phyloP scores from a whole-genome alignment of 2,329 filamentous ascomycete species.

The Rugonectria rugulosa region DNA sequence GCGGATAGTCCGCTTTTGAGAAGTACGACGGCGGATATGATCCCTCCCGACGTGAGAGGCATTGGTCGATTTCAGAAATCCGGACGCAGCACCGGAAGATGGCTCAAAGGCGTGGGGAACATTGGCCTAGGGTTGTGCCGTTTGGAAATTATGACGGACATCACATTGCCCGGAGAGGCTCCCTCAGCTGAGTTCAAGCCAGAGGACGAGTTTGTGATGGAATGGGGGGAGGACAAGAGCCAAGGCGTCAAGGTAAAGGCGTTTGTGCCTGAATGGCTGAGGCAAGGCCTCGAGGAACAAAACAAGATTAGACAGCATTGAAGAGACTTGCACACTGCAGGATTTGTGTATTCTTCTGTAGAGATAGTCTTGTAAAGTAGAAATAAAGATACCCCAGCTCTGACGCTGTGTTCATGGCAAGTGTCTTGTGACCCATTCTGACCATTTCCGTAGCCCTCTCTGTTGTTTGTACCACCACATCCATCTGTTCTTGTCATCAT shows the following conservation, averaged over 20 bases:
- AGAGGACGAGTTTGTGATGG: slow-evolving; percentile 68
- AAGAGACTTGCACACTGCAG: slow-evolving; percentile 8
- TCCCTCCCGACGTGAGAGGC: slow-evolving; percentile 55
- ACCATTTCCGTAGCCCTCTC: neutral
- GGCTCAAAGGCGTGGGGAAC: slow-evolving; percentile 81
- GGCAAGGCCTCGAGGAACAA: slow-evolving; percentile 47
- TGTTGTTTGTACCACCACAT: too few species aligned
- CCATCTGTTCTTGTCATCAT: too few species aligned
- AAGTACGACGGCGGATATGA: slow-evolving; percentile 43
- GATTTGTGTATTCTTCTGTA: neutral
- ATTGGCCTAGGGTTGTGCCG: slow-evolving; percentile 87
- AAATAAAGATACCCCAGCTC: slow-evolving; percentile 24
- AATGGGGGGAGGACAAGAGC: slow-evolving; percentile 55
- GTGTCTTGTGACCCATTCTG: too few species aligned
- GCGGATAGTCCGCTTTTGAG: slow-evolving; percentile 39
- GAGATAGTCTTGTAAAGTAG: neutral
- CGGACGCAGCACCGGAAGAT: slow-evolving; percentile 81
- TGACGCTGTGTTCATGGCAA: neutral
- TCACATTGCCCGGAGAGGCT: slow-evolving; percentile 73
- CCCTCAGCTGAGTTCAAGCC: slow-evolving; percentile 68
- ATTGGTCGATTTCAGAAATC: slow-evolving; percentile 62
- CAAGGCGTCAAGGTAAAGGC: slow-evolving; percentile 70
- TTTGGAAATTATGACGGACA: slow-evolving; percentile 88
- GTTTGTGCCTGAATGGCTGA: slow-evolving; percentile 82
- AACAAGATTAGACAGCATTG: slow-evolving; percentile 24